These are phyloP conservation scores for Cucumis melo DNA, from an alignment of 306 rosid species.

Conservation along the genomic window DNA sequence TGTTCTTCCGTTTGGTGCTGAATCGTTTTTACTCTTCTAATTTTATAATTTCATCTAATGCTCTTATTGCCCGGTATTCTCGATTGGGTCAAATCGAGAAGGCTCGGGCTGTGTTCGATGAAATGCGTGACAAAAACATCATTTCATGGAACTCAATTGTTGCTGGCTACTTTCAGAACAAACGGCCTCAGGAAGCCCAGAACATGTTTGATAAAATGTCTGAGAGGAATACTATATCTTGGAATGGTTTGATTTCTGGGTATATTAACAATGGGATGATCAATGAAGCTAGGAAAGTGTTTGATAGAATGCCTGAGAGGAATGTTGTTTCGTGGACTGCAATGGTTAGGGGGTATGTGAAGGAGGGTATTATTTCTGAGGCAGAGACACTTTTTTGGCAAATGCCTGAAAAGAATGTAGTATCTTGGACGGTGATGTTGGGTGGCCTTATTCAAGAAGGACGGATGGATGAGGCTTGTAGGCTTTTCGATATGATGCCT, in stretches of 20 bases:
- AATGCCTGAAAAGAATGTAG: slow-evolving; percentile 11
- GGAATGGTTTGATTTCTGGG: slow-evolving; percentile 14
- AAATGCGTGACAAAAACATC: slow-evolving; percentile 3
- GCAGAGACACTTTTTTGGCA: slow-evolving; percentile 12
- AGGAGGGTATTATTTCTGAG: slow-evolving; percentile 10
- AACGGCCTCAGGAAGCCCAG: slow-evolving; percentile 2
- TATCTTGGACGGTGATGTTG: slow-evolving; percentile 15
- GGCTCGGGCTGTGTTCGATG: slow-evolving; percentile 13
- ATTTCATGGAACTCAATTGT: slow-evolving; percentile 12
- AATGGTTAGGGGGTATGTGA: slow-evolving; percentile 11
- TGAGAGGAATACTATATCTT: slow-evolving; percentile 7
- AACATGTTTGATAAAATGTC: slow-evolving; percentile 10
- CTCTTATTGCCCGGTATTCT: slow-evolving; percentile 6
- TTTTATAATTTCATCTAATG: background rate
- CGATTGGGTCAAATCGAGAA: slow-evolving; percentile 6
- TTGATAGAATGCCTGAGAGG: slow-evolving; percentile 11
- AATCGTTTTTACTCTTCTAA: slow-evolving; percentile 1
- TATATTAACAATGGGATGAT: slow-evolving; percentile 14
- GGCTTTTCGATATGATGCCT: slow-evolving; percentile 8
- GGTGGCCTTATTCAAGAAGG: slow-evolving; percentile 11
- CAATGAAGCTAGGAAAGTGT: slow-evolving; percentile 7
- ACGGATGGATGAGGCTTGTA: slow-evolving; percentile 4
- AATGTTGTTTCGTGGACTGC: slow-evolving; percentile 14
- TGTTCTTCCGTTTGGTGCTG: background rate
- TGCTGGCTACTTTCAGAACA: slow-evolving; percentile 7